Evolutionary conservation across 2,329 filamentous ascomycete species (phyloP), one percentile per base, ranked within the genome.

Genomic region (Diaporthe ampelina): DNA sequence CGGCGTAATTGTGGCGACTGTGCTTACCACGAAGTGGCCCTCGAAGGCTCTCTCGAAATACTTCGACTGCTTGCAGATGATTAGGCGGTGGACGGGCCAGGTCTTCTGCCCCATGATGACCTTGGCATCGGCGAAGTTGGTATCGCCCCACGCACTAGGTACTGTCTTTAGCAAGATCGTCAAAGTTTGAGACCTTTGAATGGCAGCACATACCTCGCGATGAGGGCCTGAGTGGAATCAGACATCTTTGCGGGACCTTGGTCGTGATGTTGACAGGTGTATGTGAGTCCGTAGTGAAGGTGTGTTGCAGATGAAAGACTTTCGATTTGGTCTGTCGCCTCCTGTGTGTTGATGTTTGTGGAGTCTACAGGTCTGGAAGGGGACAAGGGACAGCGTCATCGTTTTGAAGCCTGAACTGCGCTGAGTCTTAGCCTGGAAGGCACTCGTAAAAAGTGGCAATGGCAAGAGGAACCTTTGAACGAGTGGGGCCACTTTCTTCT

Each of bases 131-230:
- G 72, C 32, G 17, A 35, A 73, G 1, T 26, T 8, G 0, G 61
- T 17, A 1, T 70, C 43, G 19, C 32, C 72, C 72, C 72, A 73
- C 72, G 63, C 72, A 73, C 0, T 35, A 2, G 13, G 63, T 73
- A n/a, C 26, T 29, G 29, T 5, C 0, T 19, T 73, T n/a, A 73
- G 63, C 26, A 43, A 50, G 11, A 35, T n/a, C 9, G 10, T 35
- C 21, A 7, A 58, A 2, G 24, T 2, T 26, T 7, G 13, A 5
- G 3, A 4, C 37, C 4, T 0, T 0, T 8, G 15, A 11, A 32
- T 35, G 1, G 15, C 2, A 17, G 11, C 10, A 45, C n/a, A 10
- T 54, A 69, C 72, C 19, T 45, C 5, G 1, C 4, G 35, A 19
- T 19, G 1, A 48, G 35, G 10, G 21, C 26, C 37, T 17, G 32